phyloP scores from a whole-genome alignment of 2,329 filamentous ascomycete species.

The Sclerotinia spermophila region DNA sequence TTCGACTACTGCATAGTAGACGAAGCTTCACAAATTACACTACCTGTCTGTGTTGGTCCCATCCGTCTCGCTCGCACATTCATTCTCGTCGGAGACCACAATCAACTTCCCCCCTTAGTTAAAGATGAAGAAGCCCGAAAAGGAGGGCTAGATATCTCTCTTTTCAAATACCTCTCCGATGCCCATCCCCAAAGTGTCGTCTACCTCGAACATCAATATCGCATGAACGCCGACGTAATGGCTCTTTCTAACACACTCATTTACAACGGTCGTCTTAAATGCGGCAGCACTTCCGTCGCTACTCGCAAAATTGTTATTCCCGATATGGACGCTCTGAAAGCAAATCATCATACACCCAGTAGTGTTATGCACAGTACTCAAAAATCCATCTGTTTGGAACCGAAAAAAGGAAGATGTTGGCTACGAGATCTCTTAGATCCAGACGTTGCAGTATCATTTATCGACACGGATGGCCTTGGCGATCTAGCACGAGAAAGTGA shows the following conservation, averaged over 20 bases:
- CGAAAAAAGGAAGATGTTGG: slow-evolving; percentile 59
- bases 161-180: slow-evolving; percentile 93
- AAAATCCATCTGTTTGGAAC: slow-evolving; percentile 53
- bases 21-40: slow-evolving; percentile 93
- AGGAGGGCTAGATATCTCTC: slow-evolving; percentile 83
- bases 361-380: slow-evolving; percentile 36
- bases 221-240: slow-evolving; percentile 98
- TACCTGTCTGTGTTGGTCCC: slow-evolving; percentile 90
- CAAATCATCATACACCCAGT: slow-evolving; percentile 52
- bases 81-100: slow-evolving; percentile 93
- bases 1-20: slow-evolving; percentile 99
- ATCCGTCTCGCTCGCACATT: slow-evolving; percentile 92
- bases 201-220: slow-evolving; percentile 91
- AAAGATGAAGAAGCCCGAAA: slow-evolving; percentile 83
- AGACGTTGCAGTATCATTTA: slow-evolving; percentile 71
- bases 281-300: slow-evolving; percentile 75
- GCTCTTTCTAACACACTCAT: slow-evolving; percentile 87
- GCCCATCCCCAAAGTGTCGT: slow-evolving; percentile 83
- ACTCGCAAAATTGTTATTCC: slow-evolving; percentile 65
- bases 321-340: slow-evolving; percentile 56
- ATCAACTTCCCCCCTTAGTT: slow-evolving; percentile 90
- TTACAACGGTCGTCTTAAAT: slow-evolving; percentile 86
- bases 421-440: slow-evolving; percentile 68
- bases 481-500: slow-evolving; percentile 65
- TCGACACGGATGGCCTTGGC: slow-evolving; percentile 79